Base-by-base conservation (phyloP, 2,329 filamentous ascomycete species). In the Colletotrichum abscissum region DNA sequence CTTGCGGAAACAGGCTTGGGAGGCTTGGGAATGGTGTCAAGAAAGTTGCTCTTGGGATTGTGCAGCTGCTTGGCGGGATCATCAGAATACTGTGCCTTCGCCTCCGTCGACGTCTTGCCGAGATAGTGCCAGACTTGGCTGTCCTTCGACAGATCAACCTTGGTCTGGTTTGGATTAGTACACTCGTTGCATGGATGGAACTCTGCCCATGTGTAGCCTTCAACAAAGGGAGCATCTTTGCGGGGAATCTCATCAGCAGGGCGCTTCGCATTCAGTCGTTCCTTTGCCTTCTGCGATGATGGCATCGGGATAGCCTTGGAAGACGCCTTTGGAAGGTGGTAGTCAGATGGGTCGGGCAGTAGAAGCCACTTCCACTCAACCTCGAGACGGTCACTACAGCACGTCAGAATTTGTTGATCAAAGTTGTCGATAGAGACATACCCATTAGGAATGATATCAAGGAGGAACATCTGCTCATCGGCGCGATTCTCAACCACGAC, bases 51-150 rank as follows among this genome's bases (percentile, higher is more conserved):
- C 82, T 89, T 92, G 2, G 88, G 84, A 73, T 94, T 94, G 81
- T 94, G 88, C 58, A 85, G 85, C n/a, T 83, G 87, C 14, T 82
- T 87, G 9, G 79, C 75, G 56, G 89, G 90, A 82, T 97, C 92
- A 78, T 97, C 94, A 5, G 95, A 97, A 83, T 97, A 99, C 81
- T 97, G 95, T 30, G 95, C 92, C 81, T 92, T 95, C 67, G 95
- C 93, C 79, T 98, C 96, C 7, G 96, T 98, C 26, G 96, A 98
- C 24, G 89, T 90, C 80, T 91, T 91, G 38, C 94, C 94, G 73
- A 99, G 88, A 81, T 98, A 98, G 84, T 95, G 90, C 94, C 95
- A 98, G 22, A 98, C 82, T 80, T 94, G 92, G 74, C 96, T 90
- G 19, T 92, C 87, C 80, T 93, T 94, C 55, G 67, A 63, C 9